Evolutionary conservation across 352 stramenopile species (phyloP), one percentile per base, ranked within the genome.

Genomic region (Pythium aristosporum): DNA sequence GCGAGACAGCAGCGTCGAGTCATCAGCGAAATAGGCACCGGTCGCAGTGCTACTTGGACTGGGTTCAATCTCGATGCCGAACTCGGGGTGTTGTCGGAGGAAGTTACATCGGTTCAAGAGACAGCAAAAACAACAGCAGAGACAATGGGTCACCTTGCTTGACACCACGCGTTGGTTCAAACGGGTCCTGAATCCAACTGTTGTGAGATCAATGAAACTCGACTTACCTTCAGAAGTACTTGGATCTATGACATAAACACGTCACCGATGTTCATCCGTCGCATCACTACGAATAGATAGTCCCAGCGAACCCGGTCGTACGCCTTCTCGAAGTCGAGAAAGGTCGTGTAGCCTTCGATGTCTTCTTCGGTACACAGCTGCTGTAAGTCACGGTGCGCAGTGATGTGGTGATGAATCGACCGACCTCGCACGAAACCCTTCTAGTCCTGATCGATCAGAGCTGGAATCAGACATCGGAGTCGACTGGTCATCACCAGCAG

Each of bases 141-240:
- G 48, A 55, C 15, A 55, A 41, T 25, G 48, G 48, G 15, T 55
- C 48, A 55, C 30, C 48, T 41, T 55, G 48, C 48, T 55, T 55
- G 48, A 55, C 30, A 46, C 50, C 50, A 57, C 50, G 50, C 7
- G 15, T 44, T 30, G 50, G 32, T 16, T 57, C 34, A 16, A 57
- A 46, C 20, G 50, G 28, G 5, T 7, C 46, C 32, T 34, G 46
- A 16, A 52, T 52, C 46, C 46, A 52, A 28, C 46, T 18, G 46
- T 52, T 52, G n/a, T 6, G 32, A 32, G 15, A 52, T 32, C 46
- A 52, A 52, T 20, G 46, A 52, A 16, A 52, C 46, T 34, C 46
- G 46, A 34, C 46, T 34, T 28, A 20, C 46, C n/a, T 52, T 52
- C 46, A 52, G 21, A 28, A 52, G 46, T 20, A 32, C 46, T 52